Base-by-base conservation (phyloP, 2,329 filamentous ascomycete species). In the Laburnicola sp. region DNA sequence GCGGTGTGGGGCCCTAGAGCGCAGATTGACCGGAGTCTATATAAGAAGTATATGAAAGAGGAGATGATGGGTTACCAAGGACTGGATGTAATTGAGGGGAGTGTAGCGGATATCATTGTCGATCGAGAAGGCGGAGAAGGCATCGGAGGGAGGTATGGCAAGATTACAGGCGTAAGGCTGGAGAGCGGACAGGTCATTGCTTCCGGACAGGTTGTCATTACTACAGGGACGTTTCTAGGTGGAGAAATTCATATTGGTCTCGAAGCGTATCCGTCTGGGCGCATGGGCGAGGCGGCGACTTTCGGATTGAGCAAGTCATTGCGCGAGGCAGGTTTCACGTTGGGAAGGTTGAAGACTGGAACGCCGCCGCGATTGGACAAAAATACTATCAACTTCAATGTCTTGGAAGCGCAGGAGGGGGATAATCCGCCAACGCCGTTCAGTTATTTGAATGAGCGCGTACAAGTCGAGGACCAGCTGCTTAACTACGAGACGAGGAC, bases 1-100 rank as follows among this genome's bases (percentile, higher is more conserved):
- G 94, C 94, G 2, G 94, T 99, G 25, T 99, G 94, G 94, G 94
- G 94, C 8, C 94, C 94, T 0, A 83, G 94, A 47, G 94, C 94
- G 41, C 94, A 99, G 78, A 97, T 99, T 71, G 94, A 99, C 73
- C 85, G 94, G 54, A 82, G 82, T 53, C 76, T 99, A 34, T 99
- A 97, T 76, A 88, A 92, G 75, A 86, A 84, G 66, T 82, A 96
- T 69, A 97, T 99, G 94, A 84, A 83, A 53, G 88, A 91, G 64
- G 92, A 97, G 76, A 83, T 99, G 60, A 76, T 84, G 56, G 75
- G 78, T 3, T 97, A 96, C 58, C 85, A 86, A 32, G 91, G 92
- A 56, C 74, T 99, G 56, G 88, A 84, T 22, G 84, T 97, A 40
- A 77, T 97, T 42, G 83, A 90, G 59, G 93, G 88, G 5, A 97